phyloP scores from a whole-genome alignment of 352 stramenopile species.

The Pythium phragmiticola region DNA sequence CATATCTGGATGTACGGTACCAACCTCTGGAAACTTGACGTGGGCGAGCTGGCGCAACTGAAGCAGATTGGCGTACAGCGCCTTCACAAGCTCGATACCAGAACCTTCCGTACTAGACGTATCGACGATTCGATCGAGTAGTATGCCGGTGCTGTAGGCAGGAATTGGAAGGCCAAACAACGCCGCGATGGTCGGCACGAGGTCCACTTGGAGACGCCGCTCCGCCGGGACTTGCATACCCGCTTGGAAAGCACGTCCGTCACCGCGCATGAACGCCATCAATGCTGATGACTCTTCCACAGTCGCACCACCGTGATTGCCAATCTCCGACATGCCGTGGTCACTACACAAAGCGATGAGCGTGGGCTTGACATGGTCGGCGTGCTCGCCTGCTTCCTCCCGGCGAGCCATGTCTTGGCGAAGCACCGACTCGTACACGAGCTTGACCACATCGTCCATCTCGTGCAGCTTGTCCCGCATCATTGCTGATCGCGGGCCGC shows the following conservation, averaged over 20 bases:
- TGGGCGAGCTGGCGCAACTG: constrained; percentile 52
- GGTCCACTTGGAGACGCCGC: constrained; percentile 60
- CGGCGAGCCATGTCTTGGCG: constrained; percentile 48
- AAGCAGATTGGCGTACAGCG: constrained; percentile 56
- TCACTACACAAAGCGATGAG: constrained; percentile 85
- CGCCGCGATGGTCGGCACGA: constrained; percentile 72
- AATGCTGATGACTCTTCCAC: constrained; percentile 83
- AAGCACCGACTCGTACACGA: constrained; percentile 55
- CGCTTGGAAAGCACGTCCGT: constrained; percentile 26
- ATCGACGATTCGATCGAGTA: constrained; percentile 49
- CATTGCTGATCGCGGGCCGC: constrained; percentile 68
- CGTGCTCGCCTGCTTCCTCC: background rate
- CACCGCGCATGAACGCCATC: constrained; percentile 68
- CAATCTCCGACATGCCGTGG: constrained; percentile 88
- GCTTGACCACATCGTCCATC: constrained; percentile 76
- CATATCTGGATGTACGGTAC: constrained; percentile 31
- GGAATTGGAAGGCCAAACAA: constrained; percentile 76
- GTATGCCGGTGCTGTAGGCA: constrained; percentile 54
- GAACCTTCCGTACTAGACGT: background rate
- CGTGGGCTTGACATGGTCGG: constrained; percentile 38
- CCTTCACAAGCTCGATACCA: constrained; percentile 1
- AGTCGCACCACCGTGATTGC: constrained; percentile 84
- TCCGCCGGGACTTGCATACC: constrained; percentile 6
- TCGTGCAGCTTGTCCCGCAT: constrained; percentile 83
- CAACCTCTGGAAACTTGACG: constrained; percentile 45